These are phyloP conservation scores for Cadophora luteo-olivacea DNA, from an alignment of 2,329 filamentous ascomycete genomes.

Conservation along the genomic window DNA sequence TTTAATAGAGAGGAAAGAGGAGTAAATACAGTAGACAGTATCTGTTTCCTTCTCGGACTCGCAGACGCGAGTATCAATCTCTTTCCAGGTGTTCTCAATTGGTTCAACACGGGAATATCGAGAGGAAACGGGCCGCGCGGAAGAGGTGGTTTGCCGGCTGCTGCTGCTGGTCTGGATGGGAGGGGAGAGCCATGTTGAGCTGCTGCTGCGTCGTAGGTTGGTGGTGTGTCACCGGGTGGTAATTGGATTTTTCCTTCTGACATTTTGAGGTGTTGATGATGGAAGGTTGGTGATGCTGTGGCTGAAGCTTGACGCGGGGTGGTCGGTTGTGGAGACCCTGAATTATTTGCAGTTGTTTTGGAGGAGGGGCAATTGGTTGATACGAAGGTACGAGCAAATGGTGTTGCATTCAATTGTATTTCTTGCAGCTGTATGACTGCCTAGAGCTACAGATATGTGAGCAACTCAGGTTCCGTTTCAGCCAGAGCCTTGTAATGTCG, in stretches of 20 bases:
- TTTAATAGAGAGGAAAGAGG: not conserved
- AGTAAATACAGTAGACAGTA: constrained; percentile 70
- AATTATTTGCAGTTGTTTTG: not conserved
- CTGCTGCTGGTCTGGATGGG: constrained; percentile 31
- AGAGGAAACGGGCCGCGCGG: constrained; percentile 66
- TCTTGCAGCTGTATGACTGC: too few relatives aligned
- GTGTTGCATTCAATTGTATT: not conserved
- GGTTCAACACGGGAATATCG: constrained; percentile 78
- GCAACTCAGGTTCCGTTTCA: not conserved
- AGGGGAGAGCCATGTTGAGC: constrained; percentile 36
- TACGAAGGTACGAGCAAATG: not conserved
- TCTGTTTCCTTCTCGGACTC: constrained; percentile 82
- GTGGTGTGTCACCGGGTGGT: constrained; percentile 32
- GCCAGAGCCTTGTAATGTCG: not conserved
- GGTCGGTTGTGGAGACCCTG: not conserved
- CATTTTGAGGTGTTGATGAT: constrained; percentile 24
- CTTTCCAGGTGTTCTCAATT: constrained; percentile 69
- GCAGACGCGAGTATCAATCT: constrained; percentile 89
- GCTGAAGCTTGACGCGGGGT: constrained; percentile 11
- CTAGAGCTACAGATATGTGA: not conserved
- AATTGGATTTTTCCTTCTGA: constrained; percentile 25
- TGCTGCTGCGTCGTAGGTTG: constrained; percentile 39
- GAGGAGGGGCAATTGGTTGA: not conserved
- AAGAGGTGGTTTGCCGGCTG: constrained; percentile 30
- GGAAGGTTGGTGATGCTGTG: not conserved